Base-by-base conservation (phyloP, 2,329 filamentous ascomycete genomes). In the Trichothecium sympodiale region DNA sequence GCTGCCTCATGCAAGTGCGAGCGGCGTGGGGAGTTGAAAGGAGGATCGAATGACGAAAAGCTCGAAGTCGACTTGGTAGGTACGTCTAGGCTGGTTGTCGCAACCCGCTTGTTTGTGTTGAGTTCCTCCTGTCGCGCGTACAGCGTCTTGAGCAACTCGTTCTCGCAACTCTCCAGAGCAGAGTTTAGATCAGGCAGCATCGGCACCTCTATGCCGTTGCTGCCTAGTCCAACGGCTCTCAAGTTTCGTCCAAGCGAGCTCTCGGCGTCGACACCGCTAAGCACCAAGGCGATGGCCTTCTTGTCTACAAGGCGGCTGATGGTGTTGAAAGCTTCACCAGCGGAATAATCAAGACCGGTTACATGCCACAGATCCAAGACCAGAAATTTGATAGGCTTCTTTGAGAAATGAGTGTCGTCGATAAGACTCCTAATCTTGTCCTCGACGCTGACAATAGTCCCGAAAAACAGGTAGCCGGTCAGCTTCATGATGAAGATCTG, bases 381-480 rank as follows among this genome's bases (percentile, higher is more conserved):
- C 29, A 98, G 67, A 54, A 87, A 98, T 45, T 85, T 81, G 52
- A 96, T 91, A 1, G 89, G 87, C 35, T 79, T 73, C 44, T 75
- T 65, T 17, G 67, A 65, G 52, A 95, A 96, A 3, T 78, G 73
- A 41, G 89, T 79, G 20, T 94, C 86, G 18, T 88, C 80, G 32
- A 96, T 79, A 23, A 96, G 63, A 4, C 70, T 76, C 16, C 88
- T 76, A 41, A 96, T 88, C 43, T 82, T 82, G 43, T 85, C 83
- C 56, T 98, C 91, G 0, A 98, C 89, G 33, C 85, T 86, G 36
- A 95, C 89, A 44, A 98, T 94, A 3, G 88, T 96, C 13, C 91
- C 91, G 47, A 98, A 98, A 66, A 98, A 98, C n/a, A 98, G 73
- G 51, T 89, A 96, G 0, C 91, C 89, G 0, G 83, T 81, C 13